A percentile compares a stretch with the other conserved stretches of the same genome.
phyloP scores from a whole-genome alignment of 2,329 filamentous ascomycete genomes.

The Aspergillus ruber region DNA sequence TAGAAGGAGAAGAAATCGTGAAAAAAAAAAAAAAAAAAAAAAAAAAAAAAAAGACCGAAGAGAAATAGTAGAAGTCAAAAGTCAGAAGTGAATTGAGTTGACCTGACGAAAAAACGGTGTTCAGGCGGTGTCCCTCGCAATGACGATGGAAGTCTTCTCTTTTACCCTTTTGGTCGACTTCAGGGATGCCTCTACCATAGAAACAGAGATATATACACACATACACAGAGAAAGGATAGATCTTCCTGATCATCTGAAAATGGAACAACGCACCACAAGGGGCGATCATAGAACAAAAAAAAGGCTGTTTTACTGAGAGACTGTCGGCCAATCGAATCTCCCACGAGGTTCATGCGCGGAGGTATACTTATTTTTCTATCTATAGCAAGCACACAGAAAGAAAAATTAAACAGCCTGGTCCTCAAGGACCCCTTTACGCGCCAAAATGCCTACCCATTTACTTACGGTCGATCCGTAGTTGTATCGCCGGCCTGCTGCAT shows the following conservation, averaged over 20 bases:
- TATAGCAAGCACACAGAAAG: not conserved
- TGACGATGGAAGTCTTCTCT: no score
- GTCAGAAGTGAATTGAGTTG: no score
- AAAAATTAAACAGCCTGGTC: slow-evolving; percentile 11
- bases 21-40: no score
- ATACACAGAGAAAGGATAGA: not conserved
- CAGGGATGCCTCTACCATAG: no score
- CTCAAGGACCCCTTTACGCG: slow-evolving; percentile 56
- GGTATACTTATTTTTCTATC: not conserved
- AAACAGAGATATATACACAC: no score
- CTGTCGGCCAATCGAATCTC: slow-evolving; percentile 13
- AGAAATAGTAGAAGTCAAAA: no score
- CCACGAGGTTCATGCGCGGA: not conserved
- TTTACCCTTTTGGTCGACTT: no score
- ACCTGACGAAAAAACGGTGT: no score
- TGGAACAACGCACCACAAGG: no score
- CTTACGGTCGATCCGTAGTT: slow-evolving; percentile 67
- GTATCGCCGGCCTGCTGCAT: slow-evolving; percentile 39
- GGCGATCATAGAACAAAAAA: no score
- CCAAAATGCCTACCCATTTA: slow-evolving; percentile 62
- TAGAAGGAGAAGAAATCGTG: not conserved
- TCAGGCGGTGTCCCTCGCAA: no score
- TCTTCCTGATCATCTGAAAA: not conserved
- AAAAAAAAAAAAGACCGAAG: no score
- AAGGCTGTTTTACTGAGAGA: not conserved